Evolutionary conservation across 331 rosid genomes (phyloP).

Genomic region (Malus hybrid): DNA sequence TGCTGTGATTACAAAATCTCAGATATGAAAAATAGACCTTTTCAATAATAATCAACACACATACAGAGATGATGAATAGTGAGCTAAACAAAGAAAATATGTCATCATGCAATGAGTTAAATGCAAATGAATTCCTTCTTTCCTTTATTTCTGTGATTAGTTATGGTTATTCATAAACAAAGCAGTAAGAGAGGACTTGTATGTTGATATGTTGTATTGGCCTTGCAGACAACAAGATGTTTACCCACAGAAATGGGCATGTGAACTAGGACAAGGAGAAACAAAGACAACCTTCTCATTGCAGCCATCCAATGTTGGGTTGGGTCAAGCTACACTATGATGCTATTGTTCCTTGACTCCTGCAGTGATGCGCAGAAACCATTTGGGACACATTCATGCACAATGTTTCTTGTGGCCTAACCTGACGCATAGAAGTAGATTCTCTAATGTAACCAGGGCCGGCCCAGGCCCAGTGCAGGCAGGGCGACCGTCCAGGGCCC

Average conservation of each 20-base stretch:
- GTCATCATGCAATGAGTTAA: neutral
- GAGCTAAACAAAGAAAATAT: neutral
- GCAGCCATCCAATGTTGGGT: neutral
- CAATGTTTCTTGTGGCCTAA: neutral
- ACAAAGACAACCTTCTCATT: neutral
- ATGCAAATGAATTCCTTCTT: neutral
- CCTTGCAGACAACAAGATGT: neutral
- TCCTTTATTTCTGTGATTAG: too few species aligned
- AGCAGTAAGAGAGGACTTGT: neutral
- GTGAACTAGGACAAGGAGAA: neutral
- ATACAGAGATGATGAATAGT: neutral
- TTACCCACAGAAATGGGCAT: neutral
- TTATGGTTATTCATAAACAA: neutral
- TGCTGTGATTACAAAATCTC: neutral
- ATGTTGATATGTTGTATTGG: neutral
- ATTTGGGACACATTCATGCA: neutral
- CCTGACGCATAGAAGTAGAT: neutral
- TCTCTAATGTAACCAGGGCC: neutral
- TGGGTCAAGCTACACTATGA: neutral
- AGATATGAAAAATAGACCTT: neutral
- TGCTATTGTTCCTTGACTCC: neutral
- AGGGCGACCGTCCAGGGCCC: too few species aligned
- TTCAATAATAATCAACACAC: neutral
- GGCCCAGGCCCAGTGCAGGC: too few species aligned
- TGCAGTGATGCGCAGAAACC: neutral